Evolutionary conservation across 2,329 filamentous ascomycete genomes (phyloP), one percentile per base, ranked within the genome.

Genomic region (Penicillium sp.): DNA sequence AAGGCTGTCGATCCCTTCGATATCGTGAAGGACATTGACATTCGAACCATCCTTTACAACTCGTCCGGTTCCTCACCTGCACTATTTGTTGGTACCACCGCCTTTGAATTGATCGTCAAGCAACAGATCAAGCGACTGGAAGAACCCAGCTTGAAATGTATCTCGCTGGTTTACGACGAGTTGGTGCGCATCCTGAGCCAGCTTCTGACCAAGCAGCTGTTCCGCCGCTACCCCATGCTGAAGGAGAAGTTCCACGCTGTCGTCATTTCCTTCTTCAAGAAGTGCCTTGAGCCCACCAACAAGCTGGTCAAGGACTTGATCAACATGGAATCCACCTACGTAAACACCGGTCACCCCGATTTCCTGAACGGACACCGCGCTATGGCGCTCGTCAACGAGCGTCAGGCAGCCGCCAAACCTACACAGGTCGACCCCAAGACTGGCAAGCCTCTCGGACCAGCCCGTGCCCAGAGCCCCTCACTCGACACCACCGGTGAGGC

Each of bases 81-180:
- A 2, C 81, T 98, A 7, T 98, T 98, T 65, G 93, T 98, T 28
- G 93, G 93, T 49, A 97, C 93, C 7, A 94, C 88, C 6, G 93
- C 93, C n/a, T 98, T 98, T 63, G 93, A 98, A 72, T 77, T 96
- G 58, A 96, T 98, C 61, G 91, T 97, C 59, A 98, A 97, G 79
- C 88, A 96, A 69, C 90, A 98, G 70, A 98, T 98, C 72, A 94
- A 88, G 79, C 82, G 93, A 49, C 72, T 98, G 45, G 93, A 98
- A 71, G 93, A 98, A 54, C 94, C 93, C 34, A 95, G 89, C 69
- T 74, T 96, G 70, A 98, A 96, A 77, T 98, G 93, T 77, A 91
- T 95, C 34, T 95, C 89, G 45, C 78, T 98, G 46, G 91, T 98
- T 34, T 98, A 96, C 65, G 93, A 98, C 67, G 93, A 98, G 75